Conservation (phyloP, 2,329 filamentous ascomycete genomes). For the Trichoderma endophyticum region DNA sequence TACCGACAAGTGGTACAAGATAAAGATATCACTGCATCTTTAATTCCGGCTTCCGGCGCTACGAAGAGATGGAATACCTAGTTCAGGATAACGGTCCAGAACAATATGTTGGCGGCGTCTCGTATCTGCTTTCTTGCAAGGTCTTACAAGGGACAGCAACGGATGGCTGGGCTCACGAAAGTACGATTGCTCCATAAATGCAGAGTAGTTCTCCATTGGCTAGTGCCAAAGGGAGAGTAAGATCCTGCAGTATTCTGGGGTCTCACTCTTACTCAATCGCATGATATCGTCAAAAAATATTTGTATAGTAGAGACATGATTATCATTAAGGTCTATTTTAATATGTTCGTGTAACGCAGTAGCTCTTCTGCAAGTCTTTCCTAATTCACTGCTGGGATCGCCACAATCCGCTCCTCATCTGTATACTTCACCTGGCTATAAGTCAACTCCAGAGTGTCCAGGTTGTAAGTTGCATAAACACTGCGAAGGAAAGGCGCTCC, state of each 20-base stretch:
- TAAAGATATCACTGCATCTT: not conserved
- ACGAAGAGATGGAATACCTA: not conserved
- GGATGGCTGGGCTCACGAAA: not conserved
- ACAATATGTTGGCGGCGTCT: not conserved
- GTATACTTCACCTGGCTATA: slow-evolving; percentile 9
- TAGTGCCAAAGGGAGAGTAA: not conserved
- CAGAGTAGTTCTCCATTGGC: not conserved
- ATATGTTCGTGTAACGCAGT: not conserved
- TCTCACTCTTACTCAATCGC: not conserved
- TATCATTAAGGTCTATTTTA: not conserved
- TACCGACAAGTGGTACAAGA: not conserved
- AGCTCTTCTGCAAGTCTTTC: too few species aligned
- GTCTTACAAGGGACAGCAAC: not conserved
- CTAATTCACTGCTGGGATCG: not conserved
- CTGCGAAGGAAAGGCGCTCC: not conserved
- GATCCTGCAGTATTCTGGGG: not conserved
- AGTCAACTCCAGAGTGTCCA: not conserved
- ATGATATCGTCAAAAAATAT: not conserved
- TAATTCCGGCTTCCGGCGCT: not conserved
- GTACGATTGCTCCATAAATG: not conserved
- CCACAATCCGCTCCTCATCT: not conserved
- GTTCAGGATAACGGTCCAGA: not conserved
- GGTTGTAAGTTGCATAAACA: not conserved
- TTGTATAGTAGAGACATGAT: not conserved
- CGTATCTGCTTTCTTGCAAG: not conserved